Conservation (phyloP, 1,284 basidiomycete genomes). For the Cryptococcus deneoformans region DNA sequence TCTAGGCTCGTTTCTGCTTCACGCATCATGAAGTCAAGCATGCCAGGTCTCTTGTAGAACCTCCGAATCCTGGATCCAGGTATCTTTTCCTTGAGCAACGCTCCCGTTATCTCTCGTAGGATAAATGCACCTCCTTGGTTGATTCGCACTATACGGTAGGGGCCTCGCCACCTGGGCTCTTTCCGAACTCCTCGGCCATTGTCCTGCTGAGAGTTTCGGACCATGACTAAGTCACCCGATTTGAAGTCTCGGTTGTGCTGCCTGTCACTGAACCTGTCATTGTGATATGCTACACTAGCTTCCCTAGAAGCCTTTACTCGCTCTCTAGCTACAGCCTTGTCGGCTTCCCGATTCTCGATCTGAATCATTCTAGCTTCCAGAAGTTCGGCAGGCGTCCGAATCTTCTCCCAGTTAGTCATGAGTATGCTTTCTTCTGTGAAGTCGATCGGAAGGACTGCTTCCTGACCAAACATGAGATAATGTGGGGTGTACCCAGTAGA, state of each 20-base stretch:
- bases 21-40: background rate
- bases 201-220: too few species aligned
- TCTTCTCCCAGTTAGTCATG: too few species aligned
- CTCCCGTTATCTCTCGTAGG: background rate
- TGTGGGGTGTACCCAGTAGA: too few species aligned
- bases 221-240: background rate
- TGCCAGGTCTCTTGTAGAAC: background rate
- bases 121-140: background rate
- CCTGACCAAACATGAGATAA: too few species aligned
- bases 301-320: background rate
- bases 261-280: background rate
- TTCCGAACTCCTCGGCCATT: too few species aligned
- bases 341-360: background rate
- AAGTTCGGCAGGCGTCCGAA: background rate
- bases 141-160: background rate
- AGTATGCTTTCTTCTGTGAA: too few species aligned
- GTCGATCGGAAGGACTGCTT: too few species aligned
- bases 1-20: background rate
- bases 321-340: too few species aligned
- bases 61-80: background rate
- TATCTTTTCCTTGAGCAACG: background rate
- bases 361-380: background rate
- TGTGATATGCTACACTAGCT: background rate
- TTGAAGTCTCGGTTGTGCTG: background rate
- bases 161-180: background rate